Evolutionary conservation across 257 asterid species (phyloP).

Genomic region (Paraleonurus japonicus): DNA sequence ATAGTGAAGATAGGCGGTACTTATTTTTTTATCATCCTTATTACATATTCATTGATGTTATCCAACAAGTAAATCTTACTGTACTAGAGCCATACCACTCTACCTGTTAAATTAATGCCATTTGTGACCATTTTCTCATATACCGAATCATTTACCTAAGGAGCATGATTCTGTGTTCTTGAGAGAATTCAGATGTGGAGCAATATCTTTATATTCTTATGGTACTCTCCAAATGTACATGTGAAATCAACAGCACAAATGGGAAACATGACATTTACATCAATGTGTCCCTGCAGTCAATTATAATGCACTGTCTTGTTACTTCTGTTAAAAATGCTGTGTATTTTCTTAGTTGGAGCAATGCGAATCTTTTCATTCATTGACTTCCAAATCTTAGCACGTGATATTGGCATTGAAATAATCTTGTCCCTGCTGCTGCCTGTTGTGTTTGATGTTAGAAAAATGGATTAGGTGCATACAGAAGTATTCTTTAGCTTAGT

Average conservation of each 20-base stretch:
- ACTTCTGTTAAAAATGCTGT: not conserved
- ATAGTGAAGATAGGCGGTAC: not conserved
- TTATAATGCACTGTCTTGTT: not conserved
- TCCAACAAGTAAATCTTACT: not conserved
- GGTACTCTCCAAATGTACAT: not conserved
- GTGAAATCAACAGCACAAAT: slow-evolving; percentile 10
- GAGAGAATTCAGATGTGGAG: not conserved
- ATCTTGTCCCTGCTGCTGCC: not conserved
- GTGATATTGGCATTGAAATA: not conserved
- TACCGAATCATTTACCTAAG: not conserved
- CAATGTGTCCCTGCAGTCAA: not conserved
- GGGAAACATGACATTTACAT: not conserved
- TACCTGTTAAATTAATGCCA: slow-evolving; percentile 5
- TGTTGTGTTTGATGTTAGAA: slow-evolving; percentile 2
- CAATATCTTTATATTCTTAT: not conserved
- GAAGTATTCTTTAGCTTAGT: not conserved
- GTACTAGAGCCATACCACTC: not conserved
- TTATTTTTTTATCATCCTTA: slow-evolving; percentile 5
- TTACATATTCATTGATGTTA: not conserved
- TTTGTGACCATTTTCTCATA: not conserved
- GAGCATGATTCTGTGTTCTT: not conserved
- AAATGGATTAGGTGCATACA: not conserved
- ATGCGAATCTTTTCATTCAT: not conserved
- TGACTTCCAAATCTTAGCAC: not conserved
- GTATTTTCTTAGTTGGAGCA: not conserved